Conservation (phyloP, 176 grass and related monocot genomes). For the Bromus sterilis region DNA sequence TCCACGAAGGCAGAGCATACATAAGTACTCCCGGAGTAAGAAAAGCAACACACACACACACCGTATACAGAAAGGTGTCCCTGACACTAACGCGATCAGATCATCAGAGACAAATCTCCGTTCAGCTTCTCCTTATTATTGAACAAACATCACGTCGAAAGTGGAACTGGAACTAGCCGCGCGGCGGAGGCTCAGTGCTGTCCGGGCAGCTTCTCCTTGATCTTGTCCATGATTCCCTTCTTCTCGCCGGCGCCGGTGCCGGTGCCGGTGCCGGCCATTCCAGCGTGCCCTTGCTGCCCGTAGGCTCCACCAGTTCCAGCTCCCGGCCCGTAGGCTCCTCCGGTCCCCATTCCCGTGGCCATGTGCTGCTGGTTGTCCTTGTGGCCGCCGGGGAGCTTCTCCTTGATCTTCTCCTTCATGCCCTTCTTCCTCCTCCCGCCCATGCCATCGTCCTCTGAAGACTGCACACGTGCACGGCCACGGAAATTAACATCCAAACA, state of each 20-base stretch:
- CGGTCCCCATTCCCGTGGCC: neutral
- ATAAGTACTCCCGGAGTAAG: too few species aligned
- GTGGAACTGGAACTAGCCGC: neutral
- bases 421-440: conserved; percentile 64
- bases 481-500: neutral
- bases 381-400: conserved; percentile 40
- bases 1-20: too few species aligned
- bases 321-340: neutral
- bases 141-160: neutral
- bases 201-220: conserved; percentile 16
- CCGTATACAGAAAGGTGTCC: neutral
- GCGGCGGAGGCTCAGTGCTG: neutral
- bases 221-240: conserved; percentile 5
- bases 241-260: neutral
- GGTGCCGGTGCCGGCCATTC: neutral
- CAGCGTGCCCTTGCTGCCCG: conserved; percentile 2
- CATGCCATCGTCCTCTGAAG: conserved; percentile 56
- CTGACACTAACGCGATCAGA: neutral
- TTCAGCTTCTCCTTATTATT: neutral
- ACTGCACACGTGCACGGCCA: neutral
- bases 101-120: neutral
- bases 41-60: neutral
- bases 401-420: conserved; percentile 75
- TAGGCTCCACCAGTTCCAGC: neutral
- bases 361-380: neutral